phyloP scores from a whole-genome alignment of 257 asterid genomes.

The Solanum paucissectum region DNA sequence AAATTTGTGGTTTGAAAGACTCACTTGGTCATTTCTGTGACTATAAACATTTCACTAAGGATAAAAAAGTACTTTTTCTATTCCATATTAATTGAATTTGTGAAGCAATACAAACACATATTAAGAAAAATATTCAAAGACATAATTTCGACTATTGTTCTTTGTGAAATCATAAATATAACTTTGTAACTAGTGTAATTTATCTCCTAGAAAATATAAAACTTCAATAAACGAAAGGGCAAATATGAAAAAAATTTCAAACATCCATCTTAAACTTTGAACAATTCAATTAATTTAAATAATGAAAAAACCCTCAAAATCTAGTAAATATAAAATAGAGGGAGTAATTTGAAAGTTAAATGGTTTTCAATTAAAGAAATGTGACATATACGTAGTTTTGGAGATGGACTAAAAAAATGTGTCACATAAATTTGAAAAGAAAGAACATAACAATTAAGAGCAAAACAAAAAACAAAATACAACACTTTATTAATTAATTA shows the following conservation, averaged over 20 bases:
- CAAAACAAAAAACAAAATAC: no score
- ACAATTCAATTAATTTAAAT: neutral
- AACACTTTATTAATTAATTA: no score
- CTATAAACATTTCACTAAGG: neutral
- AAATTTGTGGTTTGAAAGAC: neutral
- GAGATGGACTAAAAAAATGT: neutral
- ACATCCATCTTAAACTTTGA: neutral
- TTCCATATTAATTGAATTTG: no score
- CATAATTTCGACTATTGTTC: neutral
- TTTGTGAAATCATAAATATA: neutral
- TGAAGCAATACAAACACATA: no score
- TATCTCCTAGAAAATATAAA: neutral
- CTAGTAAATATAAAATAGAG: neutral
- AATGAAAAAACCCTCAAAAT: neutral
- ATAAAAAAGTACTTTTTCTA: no score
- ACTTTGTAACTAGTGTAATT: neutral
- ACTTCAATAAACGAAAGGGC: neutral
- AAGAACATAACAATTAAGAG: no score
- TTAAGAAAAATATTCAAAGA: no score
- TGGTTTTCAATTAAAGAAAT: neutral
- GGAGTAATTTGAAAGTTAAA: no score
- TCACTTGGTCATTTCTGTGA: neutral
- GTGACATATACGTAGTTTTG: neutral
- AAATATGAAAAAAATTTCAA: neutral
- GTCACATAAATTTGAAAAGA: neutral